Percentiles rank a stretch among this genome's conserved stretches.
phyloP scores from a whole-genome alignment of 1,284 basidiomycete species.

The Fomitiporia mediterranea region DNA sequence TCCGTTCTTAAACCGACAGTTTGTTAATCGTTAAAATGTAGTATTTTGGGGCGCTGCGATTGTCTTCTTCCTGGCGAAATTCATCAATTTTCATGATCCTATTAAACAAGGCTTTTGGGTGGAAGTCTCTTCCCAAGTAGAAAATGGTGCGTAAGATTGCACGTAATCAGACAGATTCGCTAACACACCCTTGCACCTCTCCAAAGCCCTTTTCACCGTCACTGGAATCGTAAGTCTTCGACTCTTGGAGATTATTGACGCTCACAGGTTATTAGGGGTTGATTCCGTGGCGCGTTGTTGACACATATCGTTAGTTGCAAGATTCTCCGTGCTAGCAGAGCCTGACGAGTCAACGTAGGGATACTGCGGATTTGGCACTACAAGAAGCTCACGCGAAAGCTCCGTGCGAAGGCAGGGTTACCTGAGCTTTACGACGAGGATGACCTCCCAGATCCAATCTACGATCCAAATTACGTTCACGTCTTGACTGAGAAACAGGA shows the following conservation, averaged over 20 bases:
- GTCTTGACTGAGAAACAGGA: conserved; percentile 73
- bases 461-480: conserved; percentile 70
- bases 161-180: background rate
- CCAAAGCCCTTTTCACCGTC: conserved; percentile 68
- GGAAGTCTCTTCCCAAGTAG: conserved; percentile 75
- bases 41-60: conserved; percentile 78
- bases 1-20: background rate
- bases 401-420: conserved; percentile 56
- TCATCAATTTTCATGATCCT: conserved; percentile 64
- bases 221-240: conserved; percentile 43
- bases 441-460: conserved; percentile 72
- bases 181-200: background rate
- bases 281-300: conserved; percentile 70
- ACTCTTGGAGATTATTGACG: conserved; percentile 23
- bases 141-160: conserved; percentile 48
- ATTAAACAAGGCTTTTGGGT: conserved; percentile 68
- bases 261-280: conserved; percentile 37
- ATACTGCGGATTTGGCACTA: conserved; percentile 73
- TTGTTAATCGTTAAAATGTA: too few relatives aligned
- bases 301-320: conserved; percentile 76
- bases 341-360: conserved; percentile 37
- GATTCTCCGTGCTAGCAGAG: background rate
- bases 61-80: conserved; percentile 67
- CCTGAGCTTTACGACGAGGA: conserved; percentile 68
- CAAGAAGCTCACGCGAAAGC: conserved; percentile 50